Percentiles rank a stretch among this genome's conserved stretches.
phyloP scores from a whole-genome alignment of 208 protist genomes.

The Trypanosomatidae sp. region DNA sequence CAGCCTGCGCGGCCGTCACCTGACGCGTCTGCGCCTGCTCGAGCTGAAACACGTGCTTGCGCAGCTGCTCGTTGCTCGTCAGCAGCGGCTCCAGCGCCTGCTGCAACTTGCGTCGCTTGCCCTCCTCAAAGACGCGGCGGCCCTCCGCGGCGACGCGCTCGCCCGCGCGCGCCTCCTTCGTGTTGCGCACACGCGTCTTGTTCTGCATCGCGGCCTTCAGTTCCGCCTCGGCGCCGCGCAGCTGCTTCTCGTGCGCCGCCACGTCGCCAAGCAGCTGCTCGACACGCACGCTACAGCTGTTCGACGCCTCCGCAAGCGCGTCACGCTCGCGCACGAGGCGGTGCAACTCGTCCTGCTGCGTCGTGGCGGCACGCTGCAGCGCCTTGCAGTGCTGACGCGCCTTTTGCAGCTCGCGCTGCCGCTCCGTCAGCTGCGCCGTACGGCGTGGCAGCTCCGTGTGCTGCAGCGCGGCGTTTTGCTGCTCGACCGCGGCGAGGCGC shows the following conservation, averaged over 20 bases:
- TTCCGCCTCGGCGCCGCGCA: constrained; percentile 41
- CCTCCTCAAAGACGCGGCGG: constrained; percentile 72
- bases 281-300: constrained; percentile 30
- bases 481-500: constrained; percentile 63
- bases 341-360: constrained; percentile 45
- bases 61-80: constrained; percentile 76
- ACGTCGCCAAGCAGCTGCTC: constrained; percentile 42
- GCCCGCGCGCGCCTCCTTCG: constrained; percentile 53
- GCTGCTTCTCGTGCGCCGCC: constrained; percentile 36
- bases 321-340: constrained; percentile 33
- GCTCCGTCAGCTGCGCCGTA: constrained; percentile 52
- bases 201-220: constrained; percentile 40
- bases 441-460: constrained; percentile 73
- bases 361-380: constrained; percentile 23
- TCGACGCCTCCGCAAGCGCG: constrained; percentile 24
- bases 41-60: constrained; percentile 86
- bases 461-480: constrained; percentile 68
- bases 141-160: constrained; percentile 38
- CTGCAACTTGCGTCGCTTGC: constrained; percentile 81
- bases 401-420: constrained; percentile 50
- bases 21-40: constrained; percentile 87
- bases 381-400: constrained; percentile 12
- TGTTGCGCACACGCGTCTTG: constrained; percentile 47
- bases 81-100: constrained; percentile 82
- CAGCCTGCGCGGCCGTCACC: constrained; percentile 49